Conservation (phyloP, 2,329 filamentous ascomycete species). For the Taxawa tesnikishii region DNA sequence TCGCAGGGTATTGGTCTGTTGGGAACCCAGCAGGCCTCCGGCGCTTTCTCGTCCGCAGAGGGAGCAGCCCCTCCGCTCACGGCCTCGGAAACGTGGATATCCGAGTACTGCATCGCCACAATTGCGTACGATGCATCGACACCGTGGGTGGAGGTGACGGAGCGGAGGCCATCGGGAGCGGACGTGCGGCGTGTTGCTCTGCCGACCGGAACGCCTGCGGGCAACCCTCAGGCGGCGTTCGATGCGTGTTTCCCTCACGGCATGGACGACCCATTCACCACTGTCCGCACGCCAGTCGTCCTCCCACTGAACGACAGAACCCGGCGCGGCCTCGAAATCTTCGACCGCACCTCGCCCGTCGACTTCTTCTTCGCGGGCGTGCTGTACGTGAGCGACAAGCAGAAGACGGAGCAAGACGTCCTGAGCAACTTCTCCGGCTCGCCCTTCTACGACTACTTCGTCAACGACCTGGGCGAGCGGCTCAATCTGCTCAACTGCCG, state of each 20-base stretch:
- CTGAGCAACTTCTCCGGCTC: constrained; percentile 78
- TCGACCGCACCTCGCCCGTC: constrained; percentile 80
- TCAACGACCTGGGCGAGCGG: constrained; percentile 70
- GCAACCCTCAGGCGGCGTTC: constrained; percentile 51
- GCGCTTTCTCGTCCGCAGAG: constrained; percentile 2
- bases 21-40: too few species aligned
- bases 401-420: constrained; percentile 72
- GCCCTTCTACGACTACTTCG: constrained; percentile 74
- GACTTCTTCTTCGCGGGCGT: constrained; percentile 94
- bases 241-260: constrained; percentile 3
- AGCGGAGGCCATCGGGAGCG: constrained; percentile 9
- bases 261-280: constrained; percentile 7
- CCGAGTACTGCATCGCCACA: constrained; percentile 9
- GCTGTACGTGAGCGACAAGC: constrained; percentile 81
- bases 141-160: constrained; percentile 5
- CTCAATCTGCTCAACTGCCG: constrained; percentile 69
- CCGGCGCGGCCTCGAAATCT: constrained; percentile 61
- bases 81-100: constrained; percentile 3
- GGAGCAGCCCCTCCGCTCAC: constrained; percentile 1
- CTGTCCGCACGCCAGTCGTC: constrained; percentile 1
- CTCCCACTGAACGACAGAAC: constrained; percentile 22
- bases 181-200: constrained; percentile 6
- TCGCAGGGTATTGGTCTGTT: too few species aligned
- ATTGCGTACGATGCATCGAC: constrained; percentile 3
- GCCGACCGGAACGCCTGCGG: background rate